These are phyloP conservation scores for Amaranthus cruentus DNA, from an alignment of 148 eudicot genomes.

Conservation along the genomic window DNA sequence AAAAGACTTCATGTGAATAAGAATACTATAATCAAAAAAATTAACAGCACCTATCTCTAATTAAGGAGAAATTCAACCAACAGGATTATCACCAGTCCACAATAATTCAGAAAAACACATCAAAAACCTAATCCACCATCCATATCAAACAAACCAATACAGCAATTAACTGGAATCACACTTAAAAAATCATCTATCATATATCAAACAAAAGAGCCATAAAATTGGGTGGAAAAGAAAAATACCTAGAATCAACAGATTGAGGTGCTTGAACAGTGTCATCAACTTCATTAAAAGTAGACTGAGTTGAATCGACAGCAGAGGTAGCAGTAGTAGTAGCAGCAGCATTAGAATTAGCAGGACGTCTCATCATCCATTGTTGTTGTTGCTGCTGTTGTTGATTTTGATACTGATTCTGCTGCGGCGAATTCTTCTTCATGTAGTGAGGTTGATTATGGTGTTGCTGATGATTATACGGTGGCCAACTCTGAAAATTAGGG, in stretches of 20 bases:
- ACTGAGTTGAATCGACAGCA: neutral
- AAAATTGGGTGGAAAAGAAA: neutral
- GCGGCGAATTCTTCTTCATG: constrained; percentile 35
- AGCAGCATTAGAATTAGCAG: constrained; percentile 5
- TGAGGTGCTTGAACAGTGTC: constrained; percentile 15
- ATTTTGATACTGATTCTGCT: constrained; percentile 15
- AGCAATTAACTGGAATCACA: no score
- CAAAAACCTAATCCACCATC: no score
- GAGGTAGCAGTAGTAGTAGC: neutral
- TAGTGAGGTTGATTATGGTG: constrained; percentile 27
- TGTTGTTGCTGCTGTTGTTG: constrained; percentile 38
- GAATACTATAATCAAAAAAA: no score
- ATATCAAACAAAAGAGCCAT: neutral
- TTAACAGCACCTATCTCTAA: no score
- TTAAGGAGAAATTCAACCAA: no score
- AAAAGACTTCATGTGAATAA: no score
- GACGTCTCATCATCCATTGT: constrained; percentile 39
- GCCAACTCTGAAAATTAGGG: constrained; percentile 50
- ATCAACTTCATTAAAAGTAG: constrained; percentile 14
- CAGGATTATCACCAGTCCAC: no score
- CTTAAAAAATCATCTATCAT: neutral
- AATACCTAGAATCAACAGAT: constrained; percentile 24
- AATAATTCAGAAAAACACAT: no score
- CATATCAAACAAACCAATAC: no score
- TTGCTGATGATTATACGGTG: constrained; percentile 30